These are phyloP conservation scores for Dioscorea dumetorum DNA, from an alignment of 106 monocot species.

Conservation along the genomic window DNA sequence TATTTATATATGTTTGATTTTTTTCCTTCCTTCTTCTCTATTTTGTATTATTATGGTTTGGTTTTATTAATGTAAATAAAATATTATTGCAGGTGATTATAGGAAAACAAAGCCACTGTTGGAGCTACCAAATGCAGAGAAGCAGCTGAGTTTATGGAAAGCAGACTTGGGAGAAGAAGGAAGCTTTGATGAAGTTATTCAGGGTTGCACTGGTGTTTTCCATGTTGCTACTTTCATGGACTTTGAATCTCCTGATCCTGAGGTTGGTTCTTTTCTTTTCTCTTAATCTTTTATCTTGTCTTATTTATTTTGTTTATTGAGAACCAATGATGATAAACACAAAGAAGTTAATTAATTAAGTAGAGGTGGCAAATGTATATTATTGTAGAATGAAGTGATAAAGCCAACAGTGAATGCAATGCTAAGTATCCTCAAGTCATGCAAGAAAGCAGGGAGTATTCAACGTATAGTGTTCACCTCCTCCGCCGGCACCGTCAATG, in stretches of 20 bases:
- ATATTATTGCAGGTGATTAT: conserved; percentile 31
- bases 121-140: conserved; percentile 35
- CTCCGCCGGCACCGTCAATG: conserved; percentile 65
- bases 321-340: too few relatives aligned
- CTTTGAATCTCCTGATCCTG: conserved; percentile 71
- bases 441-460: conserved; percentile 52
- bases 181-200: conserved; percentile 58
- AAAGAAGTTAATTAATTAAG: too few relatives aligned
- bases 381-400: conserved; percentile 70
- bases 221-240: conserved; percentile 89
- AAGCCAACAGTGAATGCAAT: conserved; percentile 61
- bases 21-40: neutral
- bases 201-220: conserved; percentile 61
- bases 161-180: conserved; percentile 59
- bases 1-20: neutral
- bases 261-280: conserved; percentile 23
- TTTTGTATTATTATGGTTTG: neutral
- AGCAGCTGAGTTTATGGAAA: conserved; percentile 47
- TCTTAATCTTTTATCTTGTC: neutral
- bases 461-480: conserved; percentile 66
- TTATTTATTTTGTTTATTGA: too few relatives aligned
- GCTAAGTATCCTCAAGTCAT: conserved; percentile 60
- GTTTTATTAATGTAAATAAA: neutral
- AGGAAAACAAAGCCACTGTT: conserved; percentile 50
- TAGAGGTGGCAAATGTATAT: too few relatives aligned